Conservation (phyloP, 768 basidiomycete genomes). For the Nevesoporus exiguus region DNA sequence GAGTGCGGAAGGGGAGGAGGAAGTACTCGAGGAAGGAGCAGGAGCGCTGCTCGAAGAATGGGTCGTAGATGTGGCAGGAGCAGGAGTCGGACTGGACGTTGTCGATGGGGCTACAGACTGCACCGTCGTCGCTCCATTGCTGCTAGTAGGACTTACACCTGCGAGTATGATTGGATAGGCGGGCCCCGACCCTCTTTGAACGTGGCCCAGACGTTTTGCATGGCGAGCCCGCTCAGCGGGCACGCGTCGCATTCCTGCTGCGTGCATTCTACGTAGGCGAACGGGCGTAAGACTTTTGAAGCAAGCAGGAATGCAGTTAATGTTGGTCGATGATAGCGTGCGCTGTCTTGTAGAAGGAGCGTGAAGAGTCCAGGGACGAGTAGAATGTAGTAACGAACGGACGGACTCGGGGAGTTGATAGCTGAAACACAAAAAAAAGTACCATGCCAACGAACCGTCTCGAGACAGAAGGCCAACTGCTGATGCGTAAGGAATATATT, state of each 20-base stretch:
- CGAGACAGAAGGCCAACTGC: neutral
- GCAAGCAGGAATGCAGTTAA: too few species aligned
- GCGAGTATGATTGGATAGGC: conserved; percentile 4
- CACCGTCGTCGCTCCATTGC: neutral
- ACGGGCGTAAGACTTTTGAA: neutral
- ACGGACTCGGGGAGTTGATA: neutral
- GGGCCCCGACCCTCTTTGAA: conserved; percentile 9
- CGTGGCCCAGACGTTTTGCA: conserved; percentile 31
- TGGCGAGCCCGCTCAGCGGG: conserved; percentile 34
- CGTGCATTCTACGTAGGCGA: conserved; percentile 20
- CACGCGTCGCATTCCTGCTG: conserved; percentile 22
- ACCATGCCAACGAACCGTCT: conserved; percentile 24
- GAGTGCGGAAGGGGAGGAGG: conserved; percentile 1
- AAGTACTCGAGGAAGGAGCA: conserved; percentile 8
- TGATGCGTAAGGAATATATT: neutral
- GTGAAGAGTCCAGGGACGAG: conserved; percentile 5
- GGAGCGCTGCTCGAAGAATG: conserved; percentile 16
- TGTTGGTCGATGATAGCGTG: neutral
- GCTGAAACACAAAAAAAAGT: conserved; percentile 4
- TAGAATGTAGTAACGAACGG: conserved; percentile 8
- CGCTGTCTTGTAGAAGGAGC: conserved; percentile 12
- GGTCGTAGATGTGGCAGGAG: conserved; percentile 3
- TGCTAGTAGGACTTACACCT: neutral
- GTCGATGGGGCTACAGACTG: neutral
- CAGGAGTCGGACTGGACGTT: neutral